A percentile compares a stretch with the other conserved stretches of the same genome.
Conservation (phyloP, 176 grass and related monocot genomes). For the Phoenix dactylifera region DNA sequence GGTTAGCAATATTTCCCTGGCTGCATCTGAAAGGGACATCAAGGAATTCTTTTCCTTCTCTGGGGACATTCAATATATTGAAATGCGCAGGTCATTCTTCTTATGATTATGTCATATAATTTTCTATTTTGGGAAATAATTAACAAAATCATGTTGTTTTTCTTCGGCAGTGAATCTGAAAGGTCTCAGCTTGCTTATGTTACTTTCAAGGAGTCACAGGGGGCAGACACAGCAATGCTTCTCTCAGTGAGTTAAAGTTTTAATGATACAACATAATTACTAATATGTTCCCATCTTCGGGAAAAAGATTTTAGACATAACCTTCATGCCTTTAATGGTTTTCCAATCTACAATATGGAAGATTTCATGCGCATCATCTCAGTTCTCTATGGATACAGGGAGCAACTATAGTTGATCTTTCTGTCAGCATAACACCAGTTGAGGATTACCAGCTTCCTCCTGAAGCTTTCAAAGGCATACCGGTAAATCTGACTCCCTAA, state of each 20-base stretch:
- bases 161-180: constrained; percentile 60
- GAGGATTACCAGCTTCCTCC: constrained; percentile 80
- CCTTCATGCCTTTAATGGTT: no score
- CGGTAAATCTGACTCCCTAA: constrained; percentile 22
- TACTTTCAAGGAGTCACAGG: constrained; percentile 84
- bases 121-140: constrained; percentile 5
- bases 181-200: constrained; percentile 84
- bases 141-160: constrained; percentile 13
- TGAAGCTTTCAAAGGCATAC: constrained; percentile 37
- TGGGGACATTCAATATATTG: constrained; percentile 82
- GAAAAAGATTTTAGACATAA: no score
- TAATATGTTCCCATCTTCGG: not conserved
- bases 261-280: constrained; percentile 3
- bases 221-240: constrained; percentile 91
- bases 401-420: constrained; percentile 76
- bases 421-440: constrained; percentile 70
- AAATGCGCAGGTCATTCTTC: constrained; percentile 77
- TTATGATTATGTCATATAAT: not conserved
- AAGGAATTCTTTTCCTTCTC: constrained; percentile 98
- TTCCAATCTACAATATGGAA: no score
- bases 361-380: no score
- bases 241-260: constrained; percentile 59
- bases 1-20: constrained; percentile 78
- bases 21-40: constrained; percentile 74
- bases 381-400: constrained; percentile 40